Evolutionary conservation across 768 basidiomycete genomes (phyloP).

Genomic region (Crassisporium funariophilum): DNA sequence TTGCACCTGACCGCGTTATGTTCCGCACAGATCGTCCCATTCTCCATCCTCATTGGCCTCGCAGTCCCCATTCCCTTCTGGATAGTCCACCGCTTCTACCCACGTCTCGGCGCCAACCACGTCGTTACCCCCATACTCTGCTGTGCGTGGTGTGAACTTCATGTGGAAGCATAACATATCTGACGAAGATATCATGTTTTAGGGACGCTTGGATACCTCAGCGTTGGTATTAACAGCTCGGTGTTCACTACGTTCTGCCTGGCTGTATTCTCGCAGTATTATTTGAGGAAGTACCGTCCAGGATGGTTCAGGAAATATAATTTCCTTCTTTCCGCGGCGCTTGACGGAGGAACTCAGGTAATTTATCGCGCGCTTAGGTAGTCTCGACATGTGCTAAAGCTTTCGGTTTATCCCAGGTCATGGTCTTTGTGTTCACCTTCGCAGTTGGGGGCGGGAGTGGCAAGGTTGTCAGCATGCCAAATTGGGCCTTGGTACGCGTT

Average conservation of each 20-base stretch:
- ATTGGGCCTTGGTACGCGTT: slow-evolving; percentile 16
- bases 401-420: slow-evolving; percentile 25
- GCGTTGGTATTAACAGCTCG: slow-evolving; percentile 59
- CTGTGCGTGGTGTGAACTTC: slow-evolving; percentile 22
- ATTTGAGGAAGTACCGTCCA: slow-evolving; percentile 42
- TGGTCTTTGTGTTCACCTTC: slow-evolving; percentile 45
- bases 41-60: slow-evolving; percentile 50
- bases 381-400: slow-evolving; percentile 25
- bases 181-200: not conserved
- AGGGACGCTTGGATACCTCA: slow-evolving; percentile 49
- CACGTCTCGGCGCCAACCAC: slow-evolving; percentile 47
- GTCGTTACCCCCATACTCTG: slow-evolving; percentile 54
- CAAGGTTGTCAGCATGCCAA: slow-evolving; percentile 8
- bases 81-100: slow-evolving; percentile 48
- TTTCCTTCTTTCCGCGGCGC: slow-evolving; percentile 51
- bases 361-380: slow-evolving; percentile 19
- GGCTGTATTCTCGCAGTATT: slow-evolving; percentile 50
- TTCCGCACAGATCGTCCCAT: slow-evolving; percentile 42
- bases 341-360: slow-evolving; percentile 54
- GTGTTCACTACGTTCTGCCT: slow-evolving; percentile 48
- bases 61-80: slow-evolving; percentile 59
- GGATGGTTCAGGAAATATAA: slow-evolving; percentile 55
- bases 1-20: slow-evolving; percentile 9
- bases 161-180: not conserved
- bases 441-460: slow-evolving; percentile 45